Base-by-base conservation (phyloP, 2,329 filamentous ascomycete genomes). In the Monilinia fructicola region DNA sequence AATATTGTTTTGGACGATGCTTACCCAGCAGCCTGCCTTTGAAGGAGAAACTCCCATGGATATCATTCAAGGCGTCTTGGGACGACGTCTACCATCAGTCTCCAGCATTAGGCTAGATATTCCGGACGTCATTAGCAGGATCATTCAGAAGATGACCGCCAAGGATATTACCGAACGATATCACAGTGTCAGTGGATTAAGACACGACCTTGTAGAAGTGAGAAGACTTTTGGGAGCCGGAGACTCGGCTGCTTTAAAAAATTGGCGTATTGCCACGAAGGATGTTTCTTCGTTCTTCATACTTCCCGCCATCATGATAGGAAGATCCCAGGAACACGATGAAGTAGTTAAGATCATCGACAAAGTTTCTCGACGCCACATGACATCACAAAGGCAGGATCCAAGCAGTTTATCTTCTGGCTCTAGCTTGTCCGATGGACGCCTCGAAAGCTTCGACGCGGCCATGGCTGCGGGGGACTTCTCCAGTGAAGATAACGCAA, bases 131-230 rank as follows among this genome's bases (percentile, higher is more conserved):
- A 81, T 97, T 53, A 90, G 90, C 1, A 85, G 86, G 42, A 90
- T 97, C 54, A 92, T 98, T 52, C 90, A 94, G 75, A 96, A 93
- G 76, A 97, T 96, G 85, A 97, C 93, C 0, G 88, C 92, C 68
- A 96, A 96, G 78, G 90, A 89, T 68, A 91, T 96, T 58, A 85
- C 87, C 66, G 93, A 97, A 67, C 87, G 94, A 18, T 98, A 97
- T 76, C 90, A 96, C 73, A 96, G 92, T 7, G 90, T 91, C 0
- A 93, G 91, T 67, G 93, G 94, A 2, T 83, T 97, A 67, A 92
- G 92, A 71, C 84, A 91, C 74, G 94, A 98, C 76, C 79, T 98
- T 60, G 78, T 87, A 62, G 84, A 88, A 73, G 87, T 97, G 6
- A 88, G 91, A 70, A 84, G 89, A 70, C 83, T 94, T 48, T 81